Base-by-base conservation (phyloP, 768 basidiomycete genomes). In the Naematelia encephala region DNA sequence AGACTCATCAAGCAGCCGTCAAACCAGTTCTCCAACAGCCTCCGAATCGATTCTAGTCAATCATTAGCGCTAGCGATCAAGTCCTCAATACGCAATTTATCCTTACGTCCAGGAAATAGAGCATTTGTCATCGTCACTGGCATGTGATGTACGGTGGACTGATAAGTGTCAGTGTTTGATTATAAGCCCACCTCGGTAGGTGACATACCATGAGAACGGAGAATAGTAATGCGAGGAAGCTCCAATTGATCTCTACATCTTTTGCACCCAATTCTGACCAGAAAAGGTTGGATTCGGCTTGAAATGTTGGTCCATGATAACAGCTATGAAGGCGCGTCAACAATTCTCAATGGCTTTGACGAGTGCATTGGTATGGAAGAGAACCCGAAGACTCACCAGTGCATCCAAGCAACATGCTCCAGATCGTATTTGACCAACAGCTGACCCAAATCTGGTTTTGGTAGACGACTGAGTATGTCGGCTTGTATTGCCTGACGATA, bases 161-260 rank as follows among this genome's bases (percentile, higher is more conserved):
- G 22, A 16, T 16, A 12, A 29, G n/a, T n/a, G 51, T 39, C 51
- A 53, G 27, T 10, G n/a, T 42, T 42, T 25, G 19, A 11, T 8
- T 25, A 25, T 47, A n/a, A 8, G 11, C 23, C 5, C 16, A 8
- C 11, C 8, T 47, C 8, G 19, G 23, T 10, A 21, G 46, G 19
- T 25, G 23, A 22, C 63, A 34, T 28, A 64, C 62, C 54, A 61
- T 57, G 21, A 67, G 54, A 2, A 63, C 59, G 4, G 51, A 56
- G 28, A 58, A 67, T 3, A 63, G 43, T 19, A 67, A 48, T 2
- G 62, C 62, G 5, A 67, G 59, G 59, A 62, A 67, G 23, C 46
- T 23, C 54, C 55, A 61, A 56, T 67, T 67, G 46, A 67, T 56
- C 29, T 67, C 66, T 16, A 67, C 62, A 29, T 63, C 59, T 12